These are phyloP conservation scores for Dispira simplex DNA, from an alignment of 192 early-diverging fungal genomes.

Conservation along the genomic window DNA sequence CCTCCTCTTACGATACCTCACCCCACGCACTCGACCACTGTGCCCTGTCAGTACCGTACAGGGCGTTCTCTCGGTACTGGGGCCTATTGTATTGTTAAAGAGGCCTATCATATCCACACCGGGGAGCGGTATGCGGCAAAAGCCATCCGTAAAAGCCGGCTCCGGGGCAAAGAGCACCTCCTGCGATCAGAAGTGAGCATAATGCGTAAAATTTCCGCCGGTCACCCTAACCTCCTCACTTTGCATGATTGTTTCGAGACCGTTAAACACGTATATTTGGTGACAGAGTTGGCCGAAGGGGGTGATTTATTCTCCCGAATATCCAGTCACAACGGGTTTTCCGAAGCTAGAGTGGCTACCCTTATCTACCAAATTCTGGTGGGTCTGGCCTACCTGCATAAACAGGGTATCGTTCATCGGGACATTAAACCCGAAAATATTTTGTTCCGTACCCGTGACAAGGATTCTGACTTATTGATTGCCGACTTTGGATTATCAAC, in stretches of 20 bases:
- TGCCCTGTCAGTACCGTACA: no score
- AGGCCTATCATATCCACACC: conserved; percentile 39
- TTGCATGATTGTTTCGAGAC: conserved; percentile 74
- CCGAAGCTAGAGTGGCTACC: conserved; percentile 66
- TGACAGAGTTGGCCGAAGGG: conserved; percentile 65
- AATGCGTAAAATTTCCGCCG: conserved; percentile 47
- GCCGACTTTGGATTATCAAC: conserved; percentile 74
- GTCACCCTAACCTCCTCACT: conserved; percentile 53
- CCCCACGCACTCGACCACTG: no score
- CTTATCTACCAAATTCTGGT: conserved; percentile 62
- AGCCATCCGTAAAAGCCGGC: conserved; percentile 58
- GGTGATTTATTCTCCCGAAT: conserved; percentile 92
- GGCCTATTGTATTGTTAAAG: conserved; percentile 27
- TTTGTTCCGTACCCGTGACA: conserved; percentile 41
- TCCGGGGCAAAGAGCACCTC: conserved; percentile 50
- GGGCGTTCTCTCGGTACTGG: conserved; percentile 44
- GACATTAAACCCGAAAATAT: conserved; percentile 68
- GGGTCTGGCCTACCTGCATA: conserved; percentile 74
- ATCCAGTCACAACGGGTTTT: conserved; percentile 42
- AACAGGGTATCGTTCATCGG: conserved; percentile 76
- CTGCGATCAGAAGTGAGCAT: conserved; percentile 61
- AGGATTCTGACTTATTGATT: conserved; percentile 45
- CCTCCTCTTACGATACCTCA: no score
- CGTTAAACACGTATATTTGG: conserved; percentile 55
- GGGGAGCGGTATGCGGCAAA: conserved; percentile 62